Evolutionary conservation across 441 rosid genomes (phyloP).

Genomic region (Pelargonium australe): DNA sequence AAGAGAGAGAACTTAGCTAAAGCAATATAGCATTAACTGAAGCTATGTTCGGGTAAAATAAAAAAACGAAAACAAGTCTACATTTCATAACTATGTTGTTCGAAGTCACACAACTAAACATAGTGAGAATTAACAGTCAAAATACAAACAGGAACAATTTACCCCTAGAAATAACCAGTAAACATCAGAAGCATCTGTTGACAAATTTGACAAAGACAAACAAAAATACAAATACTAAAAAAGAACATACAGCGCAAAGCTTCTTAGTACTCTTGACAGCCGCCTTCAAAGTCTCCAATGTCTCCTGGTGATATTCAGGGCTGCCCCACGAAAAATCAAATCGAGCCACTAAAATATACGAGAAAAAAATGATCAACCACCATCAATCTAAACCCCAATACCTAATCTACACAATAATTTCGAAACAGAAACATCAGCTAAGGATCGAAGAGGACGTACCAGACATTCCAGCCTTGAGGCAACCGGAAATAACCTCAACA

Average conservation of each 20-base stretch:
- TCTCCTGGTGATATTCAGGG: constrained; percentile 74
- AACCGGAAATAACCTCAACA: constrained; percentile 62
- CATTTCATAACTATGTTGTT: not conserved
- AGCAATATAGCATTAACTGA: not conserved
- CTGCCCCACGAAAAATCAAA: constrained; percentile 91
- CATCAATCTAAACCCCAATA: not conserved
- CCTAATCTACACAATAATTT: not conserved
- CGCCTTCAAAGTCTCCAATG: constrained; percentile 69
- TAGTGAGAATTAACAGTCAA: not conserved
- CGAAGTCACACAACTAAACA: not conserved
- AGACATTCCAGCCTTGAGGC: constrained; percentile 95
- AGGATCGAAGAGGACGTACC: constrained; percentile 30
- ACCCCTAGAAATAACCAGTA: not conserved
- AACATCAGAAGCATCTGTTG: not conserved
- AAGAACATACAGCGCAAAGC: constrained; percentile 77
- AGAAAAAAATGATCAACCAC: not conserved
- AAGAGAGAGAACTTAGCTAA: not conserved
- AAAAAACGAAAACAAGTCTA: not conserved
- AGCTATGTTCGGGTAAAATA: not conserved
- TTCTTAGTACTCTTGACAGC: constrained; percentile 84
- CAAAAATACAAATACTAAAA: not conserved
- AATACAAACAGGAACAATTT: not conserved
- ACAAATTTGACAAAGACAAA: not conserved
- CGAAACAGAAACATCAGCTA: not conserved
- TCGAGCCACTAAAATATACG: constrained; percentile 54